Evolutionary conservation across 2,329 filamentous ascomycete species (phyloP).

Genomic region (Aspergillus uvarum): DNA sequence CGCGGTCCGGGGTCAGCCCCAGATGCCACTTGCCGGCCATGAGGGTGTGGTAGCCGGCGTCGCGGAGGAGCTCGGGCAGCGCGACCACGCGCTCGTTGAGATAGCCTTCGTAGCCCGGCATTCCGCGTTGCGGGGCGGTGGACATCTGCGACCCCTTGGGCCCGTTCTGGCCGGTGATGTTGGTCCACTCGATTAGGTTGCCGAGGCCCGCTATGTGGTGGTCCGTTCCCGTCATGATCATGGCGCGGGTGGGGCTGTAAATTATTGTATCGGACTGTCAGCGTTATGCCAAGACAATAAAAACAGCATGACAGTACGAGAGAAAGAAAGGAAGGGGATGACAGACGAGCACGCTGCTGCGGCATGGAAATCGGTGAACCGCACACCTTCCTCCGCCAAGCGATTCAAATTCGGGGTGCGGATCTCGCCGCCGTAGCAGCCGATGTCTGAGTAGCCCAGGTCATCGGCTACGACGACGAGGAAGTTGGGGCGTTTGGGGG

Average conservation of each 20-base stretch:
- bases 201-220: constrained; percentile 57
- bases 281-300: not conserved
- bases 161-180: constrained; percentile 54
- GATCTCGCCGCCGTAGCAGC: constrained; percentile 61
- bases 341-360: constrained; percentile 60
- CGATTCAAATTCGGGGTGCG: constrained; percentile 60
- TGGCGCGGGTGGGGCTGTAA: constrained; percentile 57
- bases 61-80: constrained; percentile 35
- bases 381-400: constrained; percentile 53
- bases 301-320: no score
- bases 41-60: constrained; percentile 36
- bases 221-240: constrained; percentile 67
- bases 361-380: constrained; percentile 65
- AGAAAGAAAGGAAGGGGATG: not conserved
- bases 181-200: constrained; percentile 60
- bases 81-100: constrained; percentile 36
- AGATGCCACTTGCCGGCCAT: constrained; percentile 51
- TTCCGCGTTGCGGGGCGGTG: constrained; percentile 56
- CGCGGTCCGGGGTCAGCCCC: constrained; percentile 58
- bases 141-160: constrained; percentile 53
- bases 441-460: constrained; percentile 60
- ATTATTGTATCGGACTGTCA: not conserved
- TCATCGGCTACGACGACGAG: constrained; percentile 61
- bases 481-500: constrained; percentile 56
- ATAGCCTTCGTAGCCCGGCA: constrained; percentile 60